Evolutionary conservation across 441 rosid species (phyloP).

Genomic region (Erodium trifolium): DNA sequence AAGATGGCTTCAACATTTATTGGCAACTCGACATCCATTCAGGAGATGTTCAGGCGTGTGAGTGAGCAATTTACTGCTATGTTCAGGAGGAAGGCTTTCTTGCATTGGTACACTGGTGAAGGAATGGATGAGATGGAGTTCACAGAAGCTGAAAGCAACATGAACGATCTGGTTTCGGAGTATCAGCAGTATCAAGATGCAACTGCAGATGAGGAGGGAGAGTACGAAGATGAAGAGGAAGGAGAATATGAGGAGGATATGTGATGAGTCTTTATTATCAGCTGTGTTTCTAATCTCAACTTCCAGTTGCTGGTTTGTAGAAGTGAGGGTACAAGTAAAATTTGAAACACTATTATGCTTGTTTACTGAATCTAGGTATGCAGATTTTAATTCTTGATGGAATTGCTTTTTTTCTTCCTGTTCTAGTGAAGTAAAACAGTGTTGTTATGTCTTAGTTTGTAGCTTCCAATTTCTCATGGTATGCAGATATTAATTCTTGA

Average conservation of each 20-base stretch:
- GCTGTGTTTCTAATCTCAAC: constrained; percentile 29
- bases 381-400: neutral
- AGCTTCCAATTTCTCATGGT: no score
- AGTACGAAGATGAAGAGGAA: constrained; percentile 48
- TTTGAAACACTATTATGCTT: neutral
- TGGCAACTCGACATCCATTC: constrained; percentile 52
- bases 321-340: neutral
- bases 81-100: no score
- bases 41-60: no score
- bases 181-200: constrained; percentile 87
- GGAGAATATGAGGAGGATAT: constrained; percentile 31
- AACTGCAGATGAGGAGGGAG: constrained; percentile 63
- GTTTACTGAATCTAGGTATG: constrained; percentile 9
- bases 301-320: constrained; percentile 43
- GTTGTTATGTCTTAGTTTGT: no score
- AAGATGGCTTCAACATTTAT: constrained; percentile 77
- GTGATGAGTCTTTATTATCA: constrained; percentile 7
- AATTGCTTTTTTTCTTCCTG: neutral
- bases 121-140: no score
- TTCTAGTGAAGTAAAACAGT: no score
- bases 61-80: no score
- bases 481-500: no score
- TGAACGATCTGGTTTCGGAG: constrained; percentile 68
- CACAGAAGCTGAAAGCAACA: constrained; percentile 49
- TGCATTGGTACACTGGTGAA: no score